A percentile compares a stretch with the other conserved stretches of the same genome.
These are phyloP conservation scores for Trichosporon coremiiforme DNA, from an alignment of 1,284 basidiomycete species.

Conservation along the genomic window DNA sequence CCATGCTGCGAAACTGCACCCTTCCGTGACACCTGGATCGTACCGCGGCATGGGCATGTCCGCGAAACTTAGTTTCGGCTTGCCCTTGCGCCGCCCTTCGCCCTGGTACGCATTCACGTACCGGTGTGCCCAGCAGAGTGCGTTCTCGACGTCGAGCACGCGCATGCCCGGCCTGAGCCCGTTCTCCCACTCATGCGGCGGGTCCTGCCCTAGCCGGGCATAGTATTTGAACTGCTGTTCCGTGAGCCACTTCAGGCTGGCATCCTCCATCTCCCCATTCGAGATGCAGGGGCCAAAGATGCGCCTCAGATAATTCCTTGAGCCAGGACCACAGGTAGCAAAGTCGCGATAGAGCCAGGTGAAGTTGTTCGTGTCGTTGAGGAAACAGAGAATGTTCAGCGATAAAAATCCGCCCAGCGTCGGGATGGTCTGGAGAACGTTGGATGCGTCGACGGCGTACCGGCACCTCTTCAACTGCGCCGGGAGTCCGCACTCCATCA, in stretches of 20 bases:
- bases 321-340: constrained; percentile 43
- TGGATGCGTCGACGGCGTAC: constrained; percentile 41
- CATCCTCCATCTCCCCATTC: constrained; percentile 39
- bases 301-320: constrained; percentile 31
- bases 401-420: constrained; percentile 42
- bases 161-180: constrained; percentile 42
- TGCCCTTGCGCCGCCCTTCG: constrained; percentile 14
- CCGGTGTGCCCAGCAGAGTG: constrained; percentile 45
- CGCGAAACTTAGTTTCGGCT: constrained; percentile 26
- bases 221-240: constrained; percentile 44
- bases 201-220: constrained; percentile 36
- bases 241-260: constrained; percentile 42
- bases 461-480: constrained; percentile 26
- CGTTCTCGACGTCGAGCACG: constrained; percentile 43
- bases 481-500: constrained; percentile 39
- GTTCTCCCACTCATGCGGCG: constrained; percentile 36
- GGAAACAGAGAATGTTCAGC: constrained; percentile 36
- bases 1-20: constrained; percentile 34
- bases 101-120: constrained; percentile 33
- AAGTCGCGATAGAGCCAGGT: constrained; percentile 38
- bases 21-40: constrained; percentile 23
- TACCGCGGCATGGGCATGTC: constrained; percentile 28
- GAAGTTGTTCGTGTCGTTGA: constrained; percentile 35
- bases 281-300: constrained; percentile 38
- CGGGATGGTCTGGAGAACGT: constrained; percentile 37